These are phyloP conservation scores for Cantharellus anzutake DNA, from an alignment of 768 basidiomycete genomes.

Conservation along the genomic window DNA sequence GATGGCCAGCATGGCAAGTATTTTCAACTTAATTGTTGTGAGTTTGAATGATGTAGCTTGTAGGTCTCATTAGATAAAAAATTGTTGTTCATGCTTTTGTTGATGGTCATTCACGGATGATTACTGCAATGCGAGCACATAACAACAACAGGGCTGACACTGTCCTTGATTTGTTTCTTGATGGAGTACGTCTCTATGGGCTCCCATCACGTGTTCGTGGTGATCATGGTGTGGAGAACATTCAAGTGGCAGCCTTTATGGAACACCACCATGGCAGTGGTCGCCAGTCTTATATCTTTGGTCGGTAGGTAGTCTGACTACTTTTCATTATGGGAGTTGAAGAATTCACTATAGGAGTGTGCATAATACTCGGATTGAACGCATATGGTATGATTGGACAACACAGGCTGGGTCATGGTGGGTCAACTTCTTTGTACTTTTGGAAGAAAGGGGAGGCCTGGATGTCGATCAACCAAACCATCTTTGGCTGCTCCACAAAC, in stretches of 20 bases:
- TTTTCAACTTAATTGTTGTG: not conserved
- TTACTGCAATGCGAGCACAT: not conserved
- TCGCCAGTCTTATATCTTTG: slow-evolving; percentile 9
- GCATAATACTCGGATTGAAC: too few relatives aligned
- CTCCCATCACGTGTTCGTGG: slow-evolving; percentile 15
- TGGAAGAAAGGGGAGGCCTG: too few relatives aligned
- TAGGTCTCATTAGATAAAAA: slow-evolving; percentile 11
- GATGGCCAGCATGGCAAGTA: slow-evolving; percentile 15
- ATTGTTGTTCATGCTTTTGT: slow-evolving; percentile 14
- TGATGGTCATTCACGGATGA: slow-evolving; percentile 13
- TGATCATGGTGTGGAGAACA: slow-evolving; percentile 11
- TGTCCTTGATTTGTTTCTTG: slow-evolving; percentile 21
- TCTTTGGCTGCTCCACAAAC: too few relatives aligned
- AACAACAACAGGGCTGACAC: slow-evolving; percentile 6
- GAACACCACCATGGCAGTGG: slow-evolving; percentile 4
- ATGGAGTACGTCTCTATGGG: slow-evolving; percentile 12
- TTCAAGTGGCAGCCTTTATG: slow-evolving; percentile 11
- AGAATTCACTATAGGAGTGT: too few relatives aligned
- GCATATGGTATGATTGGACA: too few relatives aligned
- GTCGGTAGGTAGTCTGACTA: not conserved
- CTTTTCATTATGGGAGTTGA: too few relatives aligned
- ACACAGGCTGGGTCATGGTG: too few relatives aligned
- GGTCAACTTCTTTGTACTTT: too few relatives aligned
- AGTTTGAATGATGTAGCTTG: not conserved
- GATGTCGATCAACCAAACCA: too few relatives aligned